These are phyloP conservation scores for Helotiales sp. DNA, from an alignment of 2,329 filamentous ascomycete species.

Conservation along the genomic window DNA sequence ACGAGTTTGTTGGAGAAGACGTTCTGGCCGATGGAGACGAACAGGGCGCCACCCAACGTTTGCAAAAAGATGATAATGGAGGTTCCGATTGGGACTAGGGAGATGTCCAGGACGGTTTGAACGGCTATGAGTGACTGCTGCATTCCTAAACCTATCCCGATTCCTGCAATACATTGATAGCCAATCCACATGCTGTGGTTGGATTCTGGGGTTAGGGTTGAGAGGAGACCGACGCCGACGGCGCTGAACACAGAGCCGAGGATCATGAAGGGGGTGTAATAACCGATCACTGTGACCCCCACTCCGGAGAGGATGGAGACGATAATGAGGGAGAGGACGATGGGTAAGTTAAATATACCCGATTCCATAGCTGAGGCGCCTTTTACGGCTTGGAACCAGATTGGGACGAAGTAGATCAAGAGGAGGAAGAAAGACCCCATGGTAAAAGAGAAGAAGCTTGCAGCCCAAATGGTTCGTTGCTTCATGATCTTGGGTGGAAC, in stretches of 20 bases:
- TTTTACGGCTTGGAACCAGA: slow-evolving; percentile 55
- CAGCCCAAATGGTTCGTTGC: slow-evolving; percentile 45
- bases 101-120: slow-evolving; percentile 60
- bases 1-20: slow-evolving; percentile 47
- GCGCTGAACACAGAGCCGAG: slow-evolving; percentile 51
- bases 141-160: slow-evolving; percentile 63
- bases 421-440: slow-evolving; percentile 46
- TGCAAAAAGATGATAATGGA: slow-evolving; percentile 61
- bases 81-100: slow-evolving; percentile 57
- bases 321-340: slow-evolving; percentile 43
- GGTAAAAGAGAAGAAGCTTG: slow-evolving; percentile 44
- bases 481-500: slow-evolving; percentile 48
- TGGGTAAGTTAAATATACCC: slow-evolving; percentile 48
- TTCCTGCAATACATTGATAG: slow-evolving; percentile 59
- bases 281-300: slow-evolving; percentile 53
- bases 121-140: slow-evolving; percentile 62
- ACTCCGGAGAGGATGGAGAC: slow-evolving; percentile 31
- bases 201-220: slow-evolving; percentile 55
- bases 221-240: slow-evolving; percentile 55
- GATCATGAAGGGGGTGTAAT: slow-evolving; percentile 66
- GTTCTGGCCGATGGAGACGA: slow-evolving; percentile 61
- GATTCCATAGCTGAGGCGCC: slow-evolving; percentile 50
- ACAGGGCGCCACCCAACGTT: slow-evolving; percentile 63
- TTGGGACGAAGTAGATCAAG: slow-evolving; percentile 52
- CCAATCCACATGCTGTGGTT: slow-evolving; percentile 58